Conservation (phyloP, 78 protist species). For the Planoprotostelium fungivorum region DNA sequence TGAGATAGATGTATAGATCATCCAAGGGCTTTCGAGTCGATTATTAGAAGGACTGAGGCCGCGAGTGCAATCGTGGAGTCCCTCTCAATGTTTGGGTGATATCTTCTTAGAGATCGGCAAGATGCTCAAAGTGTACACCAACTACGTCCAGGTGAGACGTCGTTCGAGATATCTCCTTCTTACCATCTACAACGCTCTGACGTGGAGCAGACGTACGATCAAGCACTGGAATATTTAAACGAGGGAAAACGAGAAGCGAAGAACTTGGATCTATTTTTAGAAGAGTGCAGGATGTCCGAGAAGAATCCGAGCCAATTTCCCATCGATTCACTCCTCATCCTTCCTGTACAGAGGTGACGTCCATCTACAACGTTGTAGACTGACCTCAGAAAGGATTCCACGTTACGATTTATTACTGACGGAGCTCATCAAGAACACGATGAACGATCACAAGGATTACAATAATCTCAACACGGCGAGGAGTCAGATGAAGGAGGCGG, state of each 20-base stretch:
- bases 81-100: slow-evolving; percentile 16
- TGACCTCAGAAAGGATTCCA: too few species aligned
- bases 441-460: slow-evolving; percentile 56
- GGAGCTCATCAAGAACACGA: slow-evolving; percentile 46
- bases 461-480: slow-evolving; percentile 13
- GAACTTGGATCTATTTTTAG: not conserved
- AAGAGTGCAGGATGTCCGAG: slow-evolving; percentile 5
- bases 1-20: slow-evolving; percentile 41
- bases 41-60: slow-evolving; percentile 6
- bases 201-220: slow-evolving; percentile 17
- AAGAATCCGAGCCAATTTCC: slow-evolving; percentile 5
- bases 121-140: slow-evolving; percentile 36
- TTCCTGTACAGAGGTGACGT: slow-evolving; percentile 62
- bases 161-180: too few species aligned
- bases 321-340: slow-evolving; percentile 30
- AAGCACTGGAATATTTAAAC: slow-evolving; percentile 17
- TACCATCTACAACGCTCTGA: too few species aligned
- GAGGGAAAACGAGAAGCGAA: slow-evolving; percentile 23
- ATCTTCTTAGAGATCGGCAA: slow-evolving; percentile 16
- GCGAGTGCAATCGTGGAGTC: slow-evolving; percentile 11
- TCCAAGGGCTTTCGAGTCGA: slow-evolving; percentile 27
- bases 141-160: slow-evolving; percentile 43
- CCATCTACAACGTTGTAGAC: too few species aligned
- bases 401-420: slow-evolving; percentile 27
- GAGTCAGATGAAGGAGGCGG: slow-evolving; percentile 37